These are phyloP conservation scores for Friedmanniomyces simplex DNA, from an alignment of 495 filamentous ascomycete genomes.

Conservation along the genomic window DNA sequence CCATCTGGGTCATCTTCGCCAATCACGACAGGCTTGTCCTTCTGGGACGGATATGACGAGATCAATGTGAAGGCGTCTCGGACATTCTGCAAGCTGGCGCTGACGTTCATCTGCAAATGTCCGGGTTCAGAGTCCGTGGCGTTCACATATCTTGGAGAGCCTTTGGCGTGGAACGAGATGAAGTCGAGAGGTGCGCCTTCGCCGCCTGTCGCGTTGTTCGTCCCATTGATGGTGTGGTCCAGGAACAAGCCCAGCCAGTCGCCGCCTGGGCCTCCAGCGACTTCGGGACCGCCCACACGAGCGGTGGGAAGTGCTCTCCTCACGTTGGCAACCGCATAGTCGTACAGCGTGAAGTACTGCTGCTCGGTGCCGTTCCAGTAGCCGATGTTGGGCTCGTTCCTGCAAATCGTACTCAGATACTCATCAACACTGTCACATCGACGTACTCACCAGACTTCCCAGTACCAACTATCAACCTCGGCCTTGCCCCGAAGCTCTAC, in stretches of 20 bases:
- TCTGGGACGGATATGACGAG: conserved; percentile 4
- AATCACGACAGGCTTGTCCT: conserved; percentile 16
- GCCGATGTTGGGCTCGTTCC: conserved; percentile 17
- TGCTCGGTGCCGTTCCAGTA: conserved; percentile 20
- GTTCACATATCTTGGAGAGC: conserved; percentile 15
- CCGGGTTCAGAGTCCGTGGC: conserved; percentile 9
- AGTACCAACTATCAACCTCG: conserved; percentile 18
- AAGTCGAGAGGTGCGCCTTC: conserved; percentile 18
- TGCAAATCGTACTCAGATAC: neutral
- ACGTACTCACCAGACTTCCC: conserved; percentile 10
- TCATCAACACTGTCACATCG: neutral
- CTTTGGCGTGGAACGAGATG: conserved; percentile 20
- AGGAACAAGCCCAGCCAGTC: conserved; percentile 13
- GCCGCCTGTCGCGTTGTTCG: conserved; percentile 16
- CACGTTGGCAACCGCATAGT: conserved; percentile 18
- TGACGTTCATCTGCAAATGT: conserved; percentile 16
- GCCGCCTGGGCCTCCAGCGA: conserved; percentile 17
- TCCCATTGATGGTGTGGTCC: conserved; percentile 15
- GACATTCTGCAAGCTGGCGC: conserved; percentile 12
- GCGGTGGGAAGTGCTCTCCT: conserved; percentile 11
- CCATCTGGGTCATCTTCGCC: conserved; percentile 20
- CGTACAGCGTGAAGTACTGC: conserved; percentile 16
- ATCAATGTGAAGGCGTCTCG: conserved; percentile 13
- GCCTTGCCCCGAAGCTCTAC: conserved; percentile 9
- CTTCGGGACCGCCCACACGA: conserved; percentile 17